Evolutionary conservation across 345 rosid species (phyloP).

Genomic region (Acer negundo): DNA sequence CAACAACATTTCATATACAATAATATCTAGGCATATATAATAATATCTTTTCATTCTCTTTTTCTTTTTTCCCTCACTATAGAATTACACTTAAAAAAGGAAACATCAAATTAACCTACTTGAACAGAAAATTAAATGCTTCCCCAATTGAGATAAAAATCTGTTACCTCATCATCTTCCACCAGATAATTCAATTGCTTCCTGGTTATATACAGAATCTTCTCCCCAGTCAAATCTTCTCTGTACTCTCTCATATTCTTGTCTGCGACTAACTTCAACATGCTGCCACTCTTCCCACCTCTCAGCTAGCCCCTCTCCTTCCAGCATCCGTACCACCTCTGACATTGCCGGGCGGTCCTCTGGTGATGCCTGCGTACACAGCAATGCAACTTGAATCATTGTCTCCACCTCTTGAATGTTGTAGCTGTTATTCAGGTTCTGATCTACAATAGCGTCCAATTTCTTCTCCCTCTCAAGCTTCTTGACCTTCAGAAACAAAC

Average conservation of each 20-base stretch:
- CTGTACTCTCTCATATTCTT: slow-evolving; percentile 81
- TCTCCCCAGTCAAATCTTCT: slow-evolving; percentile 85
- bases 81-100: neutral
- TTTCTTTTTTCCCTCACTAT: neutral
- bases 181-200: slow-evolving; percentile 86
- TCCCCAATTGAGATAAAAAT: neutral
- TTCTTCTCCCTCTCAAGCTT: slow-evolving; percentile 87
- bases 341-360: slow-evolving; percentile 93
- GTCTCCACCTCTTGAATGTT: slow-evolving; percentile 75
- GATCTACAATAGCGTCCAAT: slow-evolving; percentile 81
- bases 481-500: slow-evolving; percentile 65
- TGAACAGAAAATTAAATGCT: neutral
- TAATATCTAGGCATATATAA: neutral
- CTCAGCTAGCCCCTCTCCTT: slow-evolving; percentile 96
- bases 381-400: slow-evolving; percentile 89
- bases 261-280: slow-evolving; percentile 75
- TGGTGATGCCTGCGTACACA: slow-evolving; percentile 84
- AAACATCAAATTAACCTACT: slow-evolving; percentile 4
- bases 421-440: slow-evolving; percentile 57
- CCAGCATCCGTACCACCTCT: slow-evolving; percentile 92
- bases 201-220: slow-evolving; percentile 79
- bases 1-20: slow-evolving; percentile 15
- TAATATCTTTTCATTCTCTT: too few relatives aligned
- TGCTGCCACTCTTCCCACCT: slow-evolving; percentile 99
- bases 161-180: slow-evolving; percentile 55